Evolutionary conservation across 164 flowering plant genomes (phyloP).

Genomic region (Malania oleifera): DNA sequence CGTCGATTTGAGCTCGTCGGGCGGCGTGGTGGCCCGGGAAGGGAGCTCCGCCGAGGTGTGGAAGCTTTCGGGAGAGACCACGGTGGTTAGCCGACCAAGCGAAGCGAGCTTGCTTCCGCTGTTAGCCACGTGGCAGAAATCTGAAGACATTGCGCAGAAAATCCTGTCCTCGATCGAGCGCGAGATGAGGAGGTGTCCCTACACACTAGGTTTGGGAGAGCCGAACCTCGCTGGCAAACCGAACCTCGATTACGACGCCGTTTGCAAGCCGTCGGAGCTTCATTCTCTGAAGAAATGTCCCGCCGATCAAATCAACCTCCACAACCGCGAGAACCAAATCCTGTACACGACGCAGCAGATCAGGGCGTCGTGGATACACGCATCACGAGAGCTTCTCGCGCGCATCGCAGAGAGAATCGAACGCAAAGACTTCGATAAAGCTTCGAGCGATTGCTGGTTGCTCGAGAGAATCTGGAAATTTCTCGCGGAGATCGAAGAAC

Average conservation of each 20-base stretch:
- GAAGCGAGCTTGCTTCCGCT: slow-evolving; percentile 77
- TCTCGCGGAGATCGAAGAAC: slow-evolving; percentile 55
- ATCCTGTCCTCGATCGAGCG: slow-evolving; percentile 63
- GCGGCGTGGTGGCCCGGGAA: slow-evolving; percentile 45
- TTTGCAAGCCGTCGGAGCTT: slow-evolving; percentile 65
- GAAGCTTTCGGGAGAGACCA: slow-evolving; percentile 43
- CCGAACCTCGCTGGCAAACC: slow-evolving; percentile 78
- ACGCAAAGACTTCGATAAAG: slow-evolving; percentile 24
- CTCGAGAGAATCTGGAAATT: slow-evolving; percentile 73
- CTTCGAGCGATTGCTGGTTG: slow-evolving; percentile 56
- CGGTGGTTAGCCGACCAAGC: slow-evolving; percentile 59
- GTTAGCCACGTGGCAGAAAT: slow-evolving; percentile 70
- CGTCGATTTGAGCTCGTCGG: slow-evolving; percentile 39
- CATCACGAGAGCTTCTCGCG: slow-evolving; percentile 32
- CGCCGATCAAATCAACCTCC: slow-evolving; percentile 23
- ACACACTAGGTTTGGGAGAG: slow-evolving; percentile 86
- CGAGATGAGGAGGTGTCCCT: slow-evolving; percentile 63
- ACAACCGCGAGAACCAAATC: slow-evolving; percentile 57
- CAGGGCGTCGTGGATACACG: slow-evolving; percentile 62
- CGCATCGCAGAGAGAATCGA: slow-evolving; percentile 40
- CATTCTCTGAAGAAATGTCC: slow-evolving; percentile 49
- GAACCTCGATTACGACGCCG: slow-evolving; percentile 65
- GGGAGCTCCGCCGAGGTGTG: slow-evolving; percentile 75
- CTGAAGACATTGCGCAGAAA: slow-evolving; percentile 57
- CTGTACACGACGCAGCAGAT: slow-evolving; percentile 66